Evolutionary conservation across 2,329 filamentous ascomycete species (phyloP).

Genomic region (Fusarium palustre): DNA sequence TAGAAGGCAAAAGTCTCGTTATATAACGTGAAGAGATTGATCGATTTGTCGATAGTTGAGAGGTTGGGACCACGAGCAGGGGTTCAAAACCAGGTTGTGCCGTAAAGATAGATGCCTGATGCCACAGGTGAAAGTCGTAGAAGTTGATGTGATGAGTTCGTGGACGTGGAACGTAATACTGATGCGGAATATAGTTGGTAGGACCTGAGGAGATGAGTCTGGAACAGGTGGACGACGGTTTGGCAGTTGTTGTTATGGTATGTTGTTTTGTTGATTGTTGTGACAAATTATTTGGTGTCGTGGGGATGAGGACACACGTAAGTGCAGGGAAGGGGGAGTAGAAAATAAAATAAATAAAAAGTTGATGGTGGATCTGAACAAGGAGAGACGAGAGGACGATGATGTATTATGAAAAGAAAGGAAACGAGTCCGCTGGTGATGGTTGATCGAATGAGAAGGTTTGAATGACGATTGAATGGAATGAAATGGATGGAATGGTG

Average conservation of each 20-base stretch:
- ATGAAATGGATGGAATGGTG: constrained; percentile 19
- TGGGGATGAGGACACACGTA: neutral
- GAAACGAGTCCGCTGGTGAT: neutral
- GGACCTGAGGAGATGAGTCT: constrained; percentile 35
- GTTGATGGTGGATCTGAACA: neutral
- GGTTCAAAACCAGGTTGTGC: constrained; percentile 34
- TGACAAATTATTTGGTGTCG: neutral
- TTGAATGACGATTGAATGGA: constrained; percentile 22
- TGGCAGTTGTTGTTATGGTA: constrained; percentile 18
- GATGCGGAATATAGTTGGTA: constrained; percentile 23
- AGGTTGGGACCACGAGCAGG: constrained; percentile 41
- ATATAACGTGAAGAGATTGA: constrained; percentile 28
- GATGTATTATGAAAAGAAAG: constrained; percentile 12
- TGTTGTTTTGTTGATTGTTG: constrained; percentile 31
- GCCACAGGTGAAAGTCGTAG: constrained; percentile 23
- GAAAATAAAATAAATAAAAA: neutral
- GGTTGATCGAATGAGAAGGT: constrained; percentile 12
- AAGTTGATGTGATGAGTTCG: constrained; percentile 16
- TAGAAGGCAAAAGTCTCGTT: constrained; percentile 17
- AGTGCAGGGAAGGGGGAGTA: neutral
- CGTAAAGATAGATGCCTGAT: constrained; percentile 17
- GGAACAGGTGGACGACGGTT: constrained; percentile 13
- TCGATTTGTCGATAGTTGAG: constrained; percentile 30
- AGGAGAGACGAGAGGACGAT: constrained; percentile 3
- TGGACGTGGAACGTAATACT: constrained; percentile 25